phyloP scores from a whole-genome alignment of 2,329 filamentous ascomycete genomes.

The Ophiocordyceps robertsii region DNA sequence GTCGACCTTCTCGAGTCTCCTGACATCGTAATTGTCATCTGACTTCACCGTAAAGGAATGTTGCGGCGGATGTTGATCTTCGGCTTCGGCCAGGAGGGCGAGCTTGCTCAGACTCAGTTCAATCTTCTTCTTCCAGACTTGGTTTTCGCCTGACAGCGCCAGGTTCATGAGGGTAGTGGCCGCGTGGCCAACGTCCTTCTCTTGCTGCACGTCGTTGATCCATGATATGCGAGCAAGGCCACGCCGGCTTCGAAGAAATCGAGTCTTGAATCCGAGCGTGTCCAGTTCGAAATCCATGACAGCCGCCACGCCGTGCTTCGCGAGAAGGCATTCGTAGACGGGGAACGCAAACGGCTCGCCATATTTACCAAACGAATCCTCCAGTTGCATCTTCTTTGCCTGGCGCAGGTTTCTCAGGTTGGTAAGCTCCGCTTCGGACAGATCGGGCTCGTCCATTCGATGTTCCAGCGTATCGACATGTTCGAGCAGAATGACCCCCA shows the following conservation, averaged over 20 bases:
- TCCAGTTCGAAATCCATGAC: constrained; percentile 62
- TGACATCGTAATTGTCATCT: constrained; percentile 24
- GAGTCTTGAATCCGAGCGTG: constrained; percentile 56
- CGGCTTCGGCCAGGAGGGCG: constrained; percentile 51
- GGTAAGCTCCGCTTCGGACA: constrained; percentile 15
- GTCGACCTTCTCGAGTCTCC: constrained; percentile 40
- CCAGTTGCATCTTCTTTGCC: constrained; percentile 29
- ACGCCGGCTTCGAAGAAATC: constrained; percentile 60
- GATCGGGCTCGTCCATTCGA: constrained; percentile 12
- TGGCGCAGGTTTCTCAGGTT: constrained; percentile 21
- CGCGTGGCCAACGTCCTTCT: constrained; percentile 62
- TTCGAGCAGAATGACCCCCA: constrained; percentile 42
- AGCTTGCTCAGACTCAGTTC: constrained; percentile 85
- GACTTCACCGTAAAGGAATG: constrained; percentile 23
- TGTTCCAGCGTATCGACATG: constrained; percentile 30
- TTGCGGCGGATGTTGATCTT: constrained; percentile 10
- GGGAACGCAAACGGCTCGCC: constrained; percentile 57
- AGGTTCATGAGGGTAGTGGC: constrained; percentile 57
- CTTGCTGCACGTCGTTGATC: constrained; percentile 82
- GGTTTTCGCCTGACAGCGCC: constrained; percentile 58
- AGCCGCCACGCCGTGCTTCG: constrained; percentile 48
- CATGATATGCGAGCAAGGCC: constrained; percentile 70
- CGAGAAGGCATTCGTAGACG: constrained; percentile 67
- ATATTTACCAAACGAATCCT: constrained; percentile 48
- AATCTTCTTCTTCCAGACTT: constrained; percentile 87